Evolutionary conservation across 345 rosid species (phyloP).

Genomic region (Aethionema arabicum): DNA sequence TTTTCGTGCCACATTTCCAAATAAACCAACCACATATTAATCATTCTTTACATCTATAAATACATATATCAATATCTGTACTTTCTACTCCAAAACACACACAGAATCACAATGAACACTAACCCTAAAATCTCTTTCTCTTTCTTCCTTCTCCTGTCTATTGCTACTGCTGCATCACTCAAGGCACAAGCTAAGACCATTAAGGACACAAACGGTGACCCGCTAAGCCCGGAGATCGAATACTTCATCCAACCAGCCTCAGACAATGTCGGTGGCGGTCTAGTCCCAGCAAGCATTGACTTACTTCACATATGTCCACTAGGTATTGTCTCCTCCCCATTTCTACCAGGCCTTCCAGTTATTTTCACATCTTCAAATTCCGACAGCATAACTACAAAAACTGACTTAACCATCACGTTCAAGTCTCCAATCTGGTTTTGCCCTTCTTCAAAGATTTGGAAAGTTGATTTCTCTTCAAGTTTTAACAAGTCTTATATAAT

Average conservation of each 20-base stretch:
- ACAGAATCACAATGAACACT: constrained; percentile 18
- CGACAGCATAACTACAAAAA: constrained; percentile 5
- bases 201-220: constrained; percentile 30
- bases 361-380: constrained; percentile 14
- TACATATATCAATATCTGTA: constrained; percentile 17
- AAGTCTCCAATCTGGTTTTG: constrained; percentile 22
- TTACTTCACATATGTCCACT: constrained; percentile 15
- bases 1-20: neutral
- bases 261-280: constrained; percentile 17
- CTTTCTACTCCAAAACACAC: constrained; percentile 19
- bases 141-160: constrained; percentile 25
- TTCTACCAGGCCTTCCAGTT: constrained; percentile 25
- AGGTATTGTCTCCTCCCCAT: constrained; percentile 17
- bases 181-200: neutral
- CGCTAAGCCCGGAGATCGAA: constrained; percentile 16
- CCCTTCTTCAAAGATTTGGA: constrained; percentile 31
- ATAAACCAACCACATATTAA: neutral
- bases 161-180: constrained; percentile 8
- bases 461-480: constrained; percentile 20
- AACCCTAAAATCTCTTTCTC: constrained; percentile 22
- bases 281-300: constrained; percentile 24
- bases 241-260: constrained; percentile 33
- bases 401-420: constrained; percentile 19
- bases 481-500: constrained; percentile 14
- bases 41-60: constrained; percentile 12